phyloP scores from a whole-genome alignment of 2,329 filamentous ascomycete genomes.

The Blastomyces emzantsi region DNA sequence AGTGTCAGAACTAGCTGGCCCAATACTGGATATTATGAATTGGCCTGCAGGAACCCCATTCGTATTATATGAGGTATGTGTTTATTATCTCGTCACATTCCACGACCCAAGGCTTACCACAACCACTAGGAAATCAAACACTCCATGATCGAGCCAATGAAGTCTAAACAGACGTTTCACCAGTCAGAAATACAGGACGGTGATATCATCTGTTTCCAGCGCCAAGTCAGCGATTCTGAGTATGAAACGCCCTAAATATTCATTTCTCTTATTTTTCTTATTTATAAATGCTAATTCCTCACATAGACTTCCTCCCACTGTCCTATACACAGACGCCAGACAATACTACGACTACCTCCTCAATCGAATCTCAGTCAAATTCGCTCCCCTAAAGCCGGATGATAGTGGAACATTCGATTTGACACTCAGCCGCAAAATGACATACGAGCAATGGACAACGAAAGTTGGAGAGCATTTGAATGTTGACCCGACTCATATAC shows the following conservation, averaged over 20 bases:
- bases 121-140: conserved; percentile 74
- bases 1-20: conserved; percentile 70
- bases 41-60: conserved; percentile 70
- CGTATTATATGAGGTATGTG: conserved; percentile 64
- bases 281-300: not conserved
- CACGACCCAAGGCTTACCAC: conserved; percentile 18
- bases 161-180: conserved; percentile 79
- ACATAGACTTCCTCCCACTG: conserved; percentile 30
- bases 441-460: conserved; percentile 75
- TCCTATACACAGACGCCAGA: conserved; percentile 57
- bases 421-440: conserved; percentile 76
- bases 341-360: conserved; percentile 91
- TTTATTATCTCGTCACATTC: not conserved
- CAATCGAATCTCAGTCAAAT: conserved; percentile 70
- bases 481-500: conserved; percentile 75
- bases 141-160: conserved; percentile 92
- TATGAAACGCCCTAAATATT: conserved; percentile 12
- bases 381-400: conserved; percentile 53
- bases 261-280: not conserved
- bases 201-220: conserved; percentile 93
- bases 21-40: conserved; percentile 72
- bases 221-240: conserved; percentile 41
- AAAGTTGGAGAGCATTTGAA: conserved; percentile 71
- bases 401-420: conserved; percentile 62
- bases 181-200: conserved; percentile 94